These are phyloP conservation scores for Paralagenidium karlingii DNA, from an alignment of 352 stramenopile genomes.

Conservation along the genomic window DNA sequence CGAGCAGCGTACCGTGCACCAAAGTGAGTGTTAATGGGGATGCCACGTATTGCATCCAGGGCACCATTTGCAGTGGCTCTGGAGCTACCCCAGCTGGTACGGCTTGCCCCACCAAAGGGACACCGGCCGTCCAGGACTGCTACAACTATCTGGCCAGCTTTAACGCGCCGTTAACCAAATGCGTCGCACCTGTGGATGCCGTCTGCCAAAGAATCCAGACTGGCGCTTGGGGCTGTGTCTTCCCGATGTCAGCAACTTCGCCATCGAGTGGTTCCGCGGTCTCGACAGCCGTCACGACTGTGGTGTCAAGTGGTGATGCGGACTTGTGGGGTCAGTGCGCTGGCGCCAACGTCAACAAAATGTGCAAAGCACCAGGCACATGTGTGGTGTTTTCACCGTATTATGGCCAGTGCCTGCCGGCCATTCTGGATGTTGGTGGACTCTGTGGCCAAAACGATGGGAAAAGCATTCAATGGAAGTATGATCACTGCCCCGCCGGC, in stretches of 20 bases:
- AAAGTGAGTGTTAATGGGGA: conserved; percentile 21
- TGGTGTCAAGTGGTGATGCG: not conserved
- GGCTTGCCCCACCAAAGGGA: conserved; percentile 11
- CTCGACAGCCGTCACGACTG: no score
- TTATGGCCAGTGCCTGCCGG: no score
- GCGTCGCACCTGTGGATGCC: conserved; percentile 31
- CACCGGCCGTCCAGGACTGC: not conserved
- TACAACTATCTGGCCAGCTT: not conserved
- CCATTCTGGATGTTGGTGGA: no score
- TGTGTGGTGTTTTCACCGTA: no score
- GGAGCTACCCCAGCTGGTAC: conserved; percentile 11
- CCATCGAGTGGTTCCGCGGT: not conserved
- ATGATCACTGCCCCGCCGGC: no score
- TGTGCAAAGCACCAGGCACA: no score
- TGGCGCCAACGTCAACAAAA: no score
- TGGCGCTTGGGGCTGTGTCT: conserved; percentile 55
- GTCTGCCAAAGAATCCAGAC: conserved; percentile 45
- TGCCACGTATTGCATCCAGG: conserved; percentile 29
- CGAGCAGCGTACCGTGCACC: no score
- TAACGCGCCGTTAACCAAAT: no score
- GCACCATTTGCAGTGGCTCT: conserved; percentile 13
- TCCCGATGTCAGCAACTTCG: not conserved
- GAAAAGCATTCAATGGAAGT: no score
- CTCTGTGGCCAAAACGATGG: no score
- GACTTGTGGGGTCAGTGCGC: no score